Evolutionary conservation across 169 alveolate genomes (phyloP), one percentile per base, ranked within the genome.

Genomic region (Amoebophrya sp.): DNA sequence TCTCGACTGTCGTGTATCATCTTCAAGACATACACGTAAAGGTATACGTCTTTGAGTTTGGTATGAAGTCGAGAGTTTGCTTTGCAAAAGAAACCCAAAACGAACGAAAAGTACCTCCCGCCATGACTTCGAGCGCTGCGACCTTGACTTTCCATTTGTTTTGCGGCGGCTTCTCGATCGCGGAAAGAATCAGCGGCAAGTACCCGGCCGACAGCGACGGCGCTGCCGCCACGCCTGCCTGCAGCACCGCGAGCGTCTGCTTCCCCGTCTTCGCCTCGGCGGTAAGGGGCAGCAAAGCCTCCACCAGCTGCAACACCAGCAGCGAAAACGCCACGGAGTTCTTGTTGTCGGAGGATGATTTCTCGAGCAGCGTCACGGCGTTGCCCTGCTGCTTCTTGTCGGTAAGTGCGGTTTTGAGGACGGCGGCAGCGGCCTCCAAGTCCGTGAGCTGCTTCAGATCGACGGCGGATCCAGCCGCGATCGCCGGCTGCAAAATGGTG

Each of bases 81-180:
- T 45, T 18, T 45, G 67, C 67, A 45, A 45, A 45, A 45, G 18
- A 15, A 45, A 45, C 67, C 10, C 18, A 10, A 45, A 45, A 45
- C 18, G 10, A 45, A 10, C 10, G 18, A 10, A 45, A 45, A 45
- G 26, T 58, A 58, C 78, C 78, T 13, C 29, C 0, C 4, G 26
- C 78, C 78, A 58, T 58, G 78, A 58, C 34, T 58, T 58, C 78
- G 34, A 58, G 34, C 7, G 78, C 78, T 58, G 78, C 78, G 78
- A 58, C 78, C 78, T 58, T 58, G 78, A 58, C 78, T n/a, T 58
- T 58, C 78, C 78, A 58, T 58, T 58, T 58, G 78, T 58, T 58
- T 16, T 58, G 78, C 29, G 78, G 78, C 23, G 78, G 78, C 23
- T 58, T 58, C 23, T 58, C 78, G 78, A 58, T 58, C 10, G 78